phyloP scores from a whole-genome alignment of 495 filamentous ascomycete genomes.

The Podospora australis region DNA sequence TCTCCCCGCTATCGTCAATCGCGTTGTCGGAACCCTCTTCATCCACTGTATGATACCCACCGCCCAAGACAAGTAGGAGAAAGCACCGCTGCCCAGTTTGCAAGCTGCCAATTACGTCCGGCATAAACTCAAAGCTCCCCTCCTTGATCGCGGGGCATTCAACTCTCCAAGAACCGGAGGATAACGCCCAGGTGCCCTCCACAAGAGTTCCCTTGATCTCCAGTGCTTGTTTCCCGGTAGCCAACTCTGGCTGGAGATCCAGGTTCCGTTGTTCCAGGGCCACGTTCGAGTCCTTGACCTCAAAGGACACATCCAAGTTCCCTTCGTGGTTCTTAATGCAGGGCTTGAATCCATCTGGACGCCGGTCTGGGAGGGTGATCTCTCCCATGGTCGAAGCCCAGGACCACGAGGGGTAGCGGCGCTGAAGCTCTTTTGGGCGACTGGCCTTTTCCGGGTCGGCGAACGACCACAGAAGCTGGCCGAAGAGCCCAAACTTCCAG shows the following conservation, averaged over 20 bases:
- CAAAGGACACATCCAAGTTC: neutral
- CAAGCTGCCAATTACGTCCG: neutral
- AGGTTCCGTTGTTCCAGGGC: neutral
- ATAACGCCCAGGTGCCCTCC: neutral
- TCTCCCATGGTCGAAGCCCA: constrained; percentile 2
- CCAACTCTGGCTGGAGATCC: neutral
- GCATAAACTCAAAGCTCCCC: neutral
- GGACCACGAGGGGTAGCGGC: constrained; percentile 1
- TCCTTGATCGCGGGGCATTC: neutral
- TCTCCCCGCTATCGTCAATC: neutral
- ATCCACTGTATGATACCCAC: neutral
- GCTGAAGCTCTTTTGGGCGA: neutral
- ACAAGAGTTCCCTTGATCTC: neutral
- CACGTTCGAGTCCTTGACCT: neutral
- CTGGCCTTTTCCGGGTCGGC: neutral
- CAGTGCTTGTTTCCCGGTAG: neutral
- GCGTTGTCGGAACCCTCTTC: neutral
- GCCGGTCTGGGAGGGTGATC: neutral
- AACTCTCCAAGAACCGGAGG: neutral
- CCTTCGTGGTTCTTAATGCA: neutral
- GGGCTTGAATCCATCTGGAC: neutral
- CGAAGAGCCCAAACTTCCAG: constrained; percentile 3
- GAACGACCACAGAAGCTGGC: constrained; percentile 10
- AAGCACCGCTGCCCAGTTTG: neutral
- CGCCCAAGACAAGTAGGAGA: neutral